Base-by-base conservation (phyloP, 2,329 filamentous ascomycete genomes). In the Tricladium varicosporioides region DNA sequence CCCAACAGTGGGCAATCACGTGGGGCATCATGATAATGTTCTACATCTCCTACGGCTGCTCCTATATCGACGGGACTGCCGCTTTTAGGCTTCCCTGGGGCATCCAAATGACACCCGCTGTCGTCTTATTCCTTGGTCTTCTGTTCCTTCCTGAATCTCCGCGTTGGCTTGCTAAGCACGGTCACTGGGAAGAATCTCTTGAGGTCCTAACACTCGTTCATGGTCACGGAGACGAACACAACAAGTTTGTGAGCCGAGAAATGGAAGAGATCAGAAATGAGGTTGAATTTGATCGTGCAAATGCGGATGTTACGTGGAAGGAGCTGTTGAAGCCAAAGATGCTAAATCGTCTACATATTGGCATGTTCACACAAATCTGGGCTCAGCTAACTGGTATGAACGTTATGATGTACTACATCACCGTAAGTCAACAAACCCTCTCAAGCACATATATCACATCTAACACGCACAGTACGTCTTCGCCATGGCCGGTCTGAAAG, bases 1-100 rank as follows among this genome's bases (percentile, higher is more conserved):
- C 83, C 36, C 87, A 91, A 70, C 88, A 91, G 67, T 86, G 62
- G 77, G 85, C 87, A 22, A 90, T 92, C 59, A 88, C 88, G 61
- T 88, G 79, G 79, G 85, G 83, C 61, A 87, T 87, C 63, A 68
- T 87, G 59, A 84, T 87, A 71, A 87, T 87, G 83, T 88, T 86
- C 75, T 86, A 84, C 68, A 81, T 88, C 70, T 80, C 81, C 18
- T 81, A 85, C 65, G 87, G 84, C 15, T 84, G 81, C 69, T 82
- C 79, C 55, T 84, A 80, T 69, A 81, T 89, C 60, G 66, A 75
- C 0, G 80, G 82, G 31, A 70, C 78, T 1, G 75, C 79, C 1
- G 79, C 83, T 0, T 88, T 86, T 76, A 76, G 84, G 32, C 77
- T 84, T 1, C 82, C 85, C 2, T 87, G 84, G 83, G 84, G 79